A percentile compares a stretch with the other conserved stretches of the same genome.
phyloP scores from a whole-genome alignment of 2,329 filamentous ascomycete genomes.

The Curvularia spicifera region DNA sequence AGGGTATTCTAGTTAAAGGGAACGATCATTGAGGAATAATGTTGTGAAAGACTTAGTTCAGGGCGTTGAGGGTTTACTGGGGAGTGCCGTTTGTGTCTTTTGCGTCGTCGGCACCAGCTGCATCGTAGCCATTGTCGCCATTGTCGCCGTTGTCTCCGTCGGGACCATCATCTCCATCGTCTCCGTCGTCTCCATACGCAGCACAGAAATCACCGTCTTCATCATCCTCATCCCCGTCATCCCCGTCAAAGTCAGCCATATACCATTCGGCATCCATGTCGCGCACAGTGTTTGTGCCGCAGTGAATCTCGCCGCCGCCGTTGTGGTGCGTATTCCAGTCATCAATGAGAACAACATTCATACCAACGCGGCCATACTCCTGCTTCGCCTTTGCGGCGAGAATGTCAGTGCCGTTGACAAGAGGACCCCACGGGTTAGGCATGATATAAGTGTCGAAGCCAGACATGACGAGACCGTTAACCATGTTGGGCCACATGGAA shows the following conservation, averaged over 20 bases:
- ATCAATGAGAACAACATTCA: conserved; percentile 13
- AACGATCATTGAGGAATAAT: no score
- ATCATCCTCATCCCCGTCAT: not conserved
- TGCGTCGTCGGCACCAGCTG: no score
- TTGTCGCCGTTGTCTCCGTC: no score
- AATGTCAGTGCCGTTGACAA: conserved; percentile 2
- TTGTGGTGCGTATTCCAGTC: conserved; percentile 17
- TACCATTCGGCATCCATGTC: conserved; percentile 7
- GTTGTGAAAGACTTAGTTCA: no score
- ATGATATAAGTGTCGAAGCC: not conserved
- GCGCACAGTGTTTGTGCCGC: conserved; percentile 15
- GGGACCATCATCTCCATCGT: not conserved
- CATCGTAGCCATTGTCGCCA: no score
- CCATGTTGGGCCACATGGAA: not conserved
- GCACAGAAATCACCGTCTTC: not conserved
- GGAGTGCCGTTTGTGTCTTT: no score
- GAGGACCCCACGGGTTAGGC: not conserved
- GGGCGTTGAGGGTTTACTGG: no score
- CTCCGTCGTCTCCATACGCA: not conserved
- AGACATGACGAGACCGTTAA: conserved; percentile 5
- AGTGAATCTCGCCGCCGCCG: conserved; percentile 13
- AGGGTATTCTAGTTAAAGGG: no score
- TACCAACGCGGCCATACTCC: conserved; percentile 7
- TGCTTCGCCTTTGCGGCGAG: not conserved
- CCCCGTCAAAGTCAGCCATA: not conserved